A percentile compares a stretch with the other conserved stretches of the same genome.
Evolutionary conservation across 495 filamentous ascomycete species (phyloP).

Genomic region (Penicillium odoratum): DNA sequence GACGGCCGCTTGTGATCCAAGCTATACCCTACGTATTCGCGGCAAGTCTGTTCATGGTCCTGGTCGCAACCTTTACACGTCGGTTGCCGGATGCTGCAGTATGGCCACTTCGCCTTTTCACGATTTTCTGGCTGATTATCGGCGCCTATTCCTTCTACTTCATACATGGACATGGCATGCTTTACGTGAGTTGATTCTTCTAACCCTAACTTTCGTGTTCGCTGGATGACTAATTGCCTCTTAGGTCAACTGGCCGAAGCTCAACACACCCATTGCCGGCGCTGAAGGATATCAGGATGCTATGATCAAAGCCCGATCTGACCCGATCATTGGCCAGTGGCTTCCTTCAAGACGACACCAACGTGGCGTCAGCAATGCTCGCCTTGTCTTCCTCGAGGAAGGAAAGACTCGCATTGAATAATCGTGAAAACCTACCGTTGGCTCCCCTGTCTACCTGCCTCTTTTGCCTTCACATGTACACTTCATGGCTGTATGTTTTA

Average conservation of each 20-base stretch:
- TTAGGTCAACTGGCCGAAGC: constrained; percentile 95
- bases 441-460: constrained; percentile 1
- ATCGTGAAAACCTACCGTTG: constrained; percentile 1
- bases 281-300: constrained; percentile 88
- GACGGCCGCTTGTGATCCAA: constrained; percentile 83
- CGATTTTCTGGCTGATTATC: constrained; percentile 70
- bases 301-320: constrained; percentile 69
- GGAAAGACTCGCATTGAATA: constrained; percentile 96
- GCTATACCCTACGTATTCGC: constrained; percentile 85
- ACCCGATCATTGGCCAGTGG: constrained; percentile 71
- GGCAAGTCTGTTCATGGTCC: constrained; percentile 80
- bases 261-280: constrained; percentile 82
- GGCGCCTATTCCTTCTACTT: constrained; percentile 71
- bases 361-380: constrained; percentile 72
- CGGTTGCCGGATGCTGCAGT: constrained; percentile 64
- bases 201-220: not conserved
- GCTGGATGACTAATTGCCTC: not conserved
- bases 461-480: constrained; percentile 18
- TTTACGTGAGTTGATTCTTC: constrained; percentile 69
- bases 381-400: constrained; percentile 82
- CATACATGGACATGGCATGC: constrained; percentile 77
- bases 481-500: constrained; percentile 29
- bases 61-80: constrained; percentile 74
- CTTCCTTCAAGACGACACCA: constrained; percentile 65
- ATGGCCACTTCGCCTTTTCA: constrained; percentile 77